phyloP scores from a whole-genome alignment of 2,329 filamentous ascomycete species.

The Colletotrichum melonis region DNA sequence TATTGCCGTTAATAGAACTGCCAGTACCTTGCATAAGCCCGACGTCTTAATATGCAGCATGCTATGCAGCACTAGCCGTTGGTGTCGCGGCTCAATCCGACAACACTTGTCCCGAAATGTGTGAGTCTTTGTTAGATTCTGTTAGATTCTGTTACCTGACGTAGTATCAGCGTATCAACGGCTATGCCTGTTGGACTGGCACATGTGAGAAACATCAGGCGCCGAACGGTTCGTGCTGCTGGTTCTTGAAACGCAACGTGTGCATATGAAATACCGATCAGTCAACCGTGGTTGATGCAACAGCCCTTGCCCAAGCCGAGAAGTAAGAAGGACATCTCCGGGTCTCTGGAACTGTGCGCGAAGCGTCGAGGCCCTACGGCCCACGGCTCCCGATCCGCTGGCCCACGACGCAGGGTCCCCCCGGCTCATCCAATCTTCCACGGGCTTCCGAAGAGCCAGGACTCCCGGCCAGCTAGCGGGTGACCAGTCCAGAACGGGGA shows the following conservation, averaged over 20 bases:
- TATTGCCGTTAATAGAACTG: not conserved
- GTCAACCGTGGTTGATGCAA: constrained; percentile 20
- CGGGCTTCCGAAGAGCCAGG: constrained; percentile 19
- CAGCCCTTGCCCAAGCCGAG: not conserved
- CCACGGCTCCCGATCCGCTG: constrained; percentile 27
- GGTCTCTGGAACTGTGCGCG: constrained; percentile 11
- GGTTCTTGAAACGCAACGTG: constrained; percentile 20
- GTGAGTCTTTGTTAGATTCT: not conserved
- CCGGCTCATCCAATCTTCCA: constrained; percentile 35
- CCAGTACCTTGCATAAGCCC: constrained; percentile 27
- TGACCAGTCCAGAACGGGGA: constrained; percentile 29
- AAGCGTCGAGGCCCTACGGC: not conserved
- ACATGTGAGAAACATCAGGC: constrained; percentile 2
- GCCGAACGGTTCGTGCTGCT: not conserved
- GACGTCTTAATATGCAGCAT: constrained; percentile 19
- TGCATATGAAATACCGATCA: constrained; percentile 1
- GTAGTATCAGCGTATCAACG: not conserved
- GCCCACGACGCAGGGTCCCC: constrained; percentile 29
- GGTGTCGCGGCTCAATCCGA: constrained; percentile 9
- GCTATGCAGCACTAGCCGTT: constrained; percentile 9
- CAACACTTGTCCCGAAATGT: not conserved
- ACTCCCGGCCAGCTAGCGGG: constrained; percentile 15
- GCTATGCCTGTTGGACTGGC: not conserved
- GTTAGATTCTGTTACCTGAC: not conserved
- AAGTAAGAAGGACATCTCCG: constrained; percentile 25